phyloP scores from a whole-genome alignment of 345 rosid genomes.

The Citrus australasica region DNA sequence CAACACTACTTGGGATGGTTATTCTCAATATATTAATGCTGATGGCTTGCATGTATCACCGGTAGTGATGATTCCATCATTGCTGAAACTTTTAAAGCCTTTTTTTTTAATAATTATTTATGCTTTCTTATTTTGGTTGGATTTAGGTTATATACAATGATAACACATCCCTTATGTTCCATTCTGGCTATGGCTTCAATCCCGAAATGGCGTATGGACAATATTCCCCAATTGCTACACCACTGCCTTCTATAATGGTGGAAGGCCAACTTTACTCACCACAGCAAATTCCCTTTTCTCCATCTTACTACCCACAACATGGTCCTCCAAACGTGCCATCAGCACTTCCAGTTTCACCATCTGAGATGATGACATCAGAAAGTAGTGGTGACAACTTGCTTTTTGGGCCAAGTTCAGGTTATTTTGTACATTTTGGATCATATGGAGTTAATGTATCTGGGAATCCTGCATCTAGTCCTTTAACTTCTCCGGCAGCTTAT shows the following conservation, averaged over 20 bases:
- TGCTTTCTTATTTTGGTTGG: conserved; percentile 3
- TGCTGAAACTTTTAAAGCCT: neutral
- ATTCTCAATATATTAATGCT: conserved; percentile 41
- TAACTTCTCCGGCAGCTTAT: conserved; percentile 41
- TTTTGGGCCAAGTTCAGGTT: conserved; percentile 51
- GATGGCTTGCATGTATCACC: conserved; percentile 56
- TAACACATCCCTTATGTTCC: conserved; percentile 45
- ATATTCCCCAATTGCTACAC: conserved; percentile 46
- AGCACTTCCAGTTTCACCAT: conserved; percentile 36
- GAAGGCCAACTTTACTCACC: conserved; percentile 53
- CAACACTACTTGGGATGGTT: conserved; percentile 42
- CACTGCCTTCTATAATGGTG: conserved; percentile 47
- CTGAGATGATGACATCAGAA: conserved; percentile 44
- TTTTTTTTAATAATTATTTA: neutral
- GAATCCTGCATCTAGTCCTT: conserved; percentile 34
- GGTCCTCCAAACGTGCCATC: conserved; percentile 37
- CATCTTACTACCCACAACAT: conserved; percentile 39
- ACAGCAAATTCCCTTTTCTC: conserved; percentile 49
- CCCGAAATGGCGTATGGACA: conserved; percentile 54
- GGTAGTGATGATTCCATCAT: conserved; percentile 29
- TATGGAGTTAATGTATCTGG: conserved; percentile 42
- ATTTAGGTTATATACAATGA: conserved; percentile 59
- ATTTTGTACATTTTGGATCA: conserved; percentile 47
- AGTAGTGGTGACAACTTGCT: conserved; percentile 33
- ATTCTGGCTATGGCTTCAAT: conserved; percentile 47